Evolutionary conservation across 2,329 filamentous ascomycete species (phyloP).

Genomic region (Aquanectria penicillioides): DNA sequence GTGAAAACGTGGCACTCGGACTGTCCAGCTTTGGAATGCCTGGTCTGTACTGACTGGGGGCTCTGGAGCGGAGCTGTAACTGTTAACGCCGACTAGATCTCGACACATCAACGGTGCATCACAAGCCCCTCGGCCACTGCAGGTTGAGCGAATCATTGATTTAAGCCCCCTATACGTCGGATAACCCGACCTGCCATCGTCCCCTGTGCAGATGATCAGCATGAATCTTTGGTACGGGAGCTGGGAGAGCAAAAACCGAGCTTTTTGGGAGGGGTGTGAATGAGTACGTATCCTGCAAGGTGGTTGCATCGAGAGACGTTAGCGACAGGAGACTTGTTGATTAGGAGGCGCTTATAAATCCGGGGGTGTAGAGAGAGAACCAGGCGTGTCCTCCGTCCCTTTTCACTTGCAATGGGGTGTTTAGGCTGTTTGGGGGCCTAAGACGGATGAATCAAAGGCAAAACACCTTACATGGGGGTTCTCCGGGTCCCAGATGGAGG

Average conservation of each 20-base stretch:
- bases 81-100: constrained; percentile 19
- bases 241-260: constrained; percentile 23
- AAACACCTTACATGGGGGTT: neutral
- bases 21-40: neutral
- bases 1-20: constrained; percentile 13
- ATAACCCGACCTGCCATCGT: neutral
- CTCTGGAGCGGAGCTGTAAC: constrained; percentile 7
- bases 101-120: constrained; percentile 16
- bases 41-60: neutral
- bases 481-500: neutral
- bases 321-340: constrained; percentile 22
- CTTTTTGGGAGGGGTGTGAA: constrained; percentile 23
- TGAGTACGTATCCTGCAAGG: constrained; percentile 28
- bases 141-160: constrained; percentile 1
- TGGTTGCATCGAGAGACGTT: constrained; percentile 31
- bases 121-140: constrained; percentile 6
- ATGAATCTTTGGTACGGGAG: constrained; percentile 13
- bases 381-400: constrained; percentile 1
- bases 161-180: neutral
- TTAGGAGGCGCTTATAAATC: constrained; percentile 36
- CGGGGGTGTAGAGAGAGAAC: constrained; percentile 22
- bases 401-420: neutral
- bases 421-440: constrained; percentile 13
- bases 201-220: constrained; percentile 17
- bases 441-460: neutral